A percentile compares a stretch with the other conserved stretches of the same genome.
Conservation (phyloP, 768 basidiomycete species). For the Termitomyces sp. region DNA sequence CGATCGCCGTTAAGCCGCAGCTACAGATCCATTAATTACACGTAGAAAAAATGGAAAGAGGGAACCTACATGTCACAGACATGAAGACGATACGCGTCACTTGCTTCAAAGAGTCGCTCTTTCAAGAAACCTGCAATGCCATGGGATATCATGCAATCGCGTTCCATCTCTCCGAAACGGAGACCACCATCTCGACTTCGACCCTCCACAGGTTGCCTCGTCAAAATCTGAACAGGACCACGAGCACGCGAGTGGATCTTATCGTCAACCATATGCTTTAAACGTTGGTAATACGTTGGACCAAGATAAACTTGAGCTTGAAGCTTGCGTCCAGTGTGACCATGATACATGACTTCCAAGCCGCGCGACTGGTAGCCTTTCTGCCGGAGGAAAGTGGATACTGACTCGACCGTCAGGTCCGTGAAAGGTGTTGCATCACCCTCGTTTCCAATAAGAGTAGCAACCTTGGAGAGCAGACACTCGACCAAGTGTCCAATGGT, state of each 20-base stretch:
- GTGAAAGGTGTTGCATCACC: conserved; percentile 99
- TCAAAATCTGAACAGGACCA: conserved; percentile 96
- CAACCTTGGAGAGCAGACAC: conserved; percentile 93
- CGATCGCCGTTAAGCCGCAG: conserved; percentile 95
- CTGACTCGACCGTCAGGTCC: conserved; percentile 93
- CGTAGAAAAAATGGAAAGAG: neutral
- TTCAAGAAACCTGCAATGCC: conserved; percentile 98
- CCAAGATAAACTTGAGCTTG: conserved; percentile 98
- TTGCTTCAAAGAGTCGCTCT: conserved; percentile 92
- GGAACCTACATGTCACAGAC: conserved; percentile 89
- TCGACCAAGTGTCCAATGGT: conserved; percentile 99
- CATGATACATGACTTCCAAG: conserved; percentile 97
- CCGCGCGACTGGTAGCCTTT: conserved; percentile 97
- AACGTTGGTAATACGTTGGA: conserved; percentile 96
- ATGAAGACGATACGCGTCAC: conserved; percentile 89
- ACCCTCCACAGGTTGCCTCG: conserved; percentile 97
- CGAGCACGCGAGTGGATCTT: conserved; percentile 98
- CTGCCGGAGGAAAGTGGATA: conserved; percentile 85
- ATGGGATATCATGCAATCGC: conserved; percentile 99
- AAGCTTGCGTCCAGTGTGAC: conserved; percentile 95
- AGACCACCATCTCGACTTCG: conserved; percentile 97
- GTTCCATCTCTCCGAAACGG: conserved; percentile 99
- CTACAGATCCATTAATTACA: conserved; percentile 30
- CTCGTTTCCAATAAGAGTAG: conserved; percentile 93
- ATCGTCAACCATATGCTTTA: conserved; percentile 99